These are phyloP conservation scores for Phytophthora colocasiae DNA, from an alignment of 352 stramenopile species.

Conservation along the genomic window DNA sequence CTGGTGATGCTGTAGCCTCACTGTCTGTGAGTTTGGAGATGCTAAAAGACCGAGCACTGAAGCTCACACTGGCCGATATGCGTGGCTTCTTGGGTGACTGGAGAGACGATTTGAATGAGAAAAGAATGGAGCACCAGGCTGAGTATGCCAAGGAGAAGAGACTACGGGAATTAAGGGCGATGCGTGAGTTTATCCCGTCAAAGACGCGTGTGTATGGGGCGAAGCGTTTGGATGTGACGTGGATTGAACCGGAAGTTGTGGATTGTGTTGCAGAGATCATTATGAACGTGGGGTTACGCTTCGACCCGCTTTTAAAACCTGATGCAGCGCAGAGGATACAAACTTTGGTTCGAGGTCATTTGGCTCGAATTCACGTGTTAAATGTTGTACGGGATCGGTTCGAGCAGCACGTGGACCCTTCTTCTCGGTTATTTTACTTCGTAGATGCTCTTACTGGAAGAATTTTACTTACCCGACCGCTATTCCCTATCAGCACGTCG, in stretches of 20 bases:
- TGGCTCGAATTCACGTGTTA: constrained; percentile 47
- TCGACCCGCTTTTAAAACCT: constrained; percentile 38
- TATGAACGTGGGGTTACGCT: constrained; percentile 27
- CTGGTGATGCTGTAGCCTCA: constrained; percentile 36
- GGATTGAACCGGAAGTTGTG: constrained; percentile 71
- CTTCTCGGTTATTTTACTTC: constrained; percentile 70
- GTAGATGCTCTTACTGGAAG: constrained; percentile 44
- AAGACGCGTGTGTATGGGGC: constrained; percentile 53
- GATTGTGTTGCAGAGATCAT: constrained; percentile 61
- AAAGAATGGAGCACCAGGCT: constrained; percentile 41
- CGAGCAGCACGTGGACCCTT: constrained; percentile 42
- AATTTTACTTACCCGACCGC: constrained; percentile 51
- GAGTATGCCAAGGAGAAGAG: constrained; percentile 28
- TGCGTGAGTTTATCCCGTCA: constrained; percentile 46
- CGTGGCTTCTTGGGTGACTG: constrained; percentile 56
- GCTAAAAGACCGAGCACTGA: constrained; percentile 55
- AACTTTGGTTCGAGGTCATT: constrained; percentile 49
- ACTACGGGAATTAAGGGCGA: constrained; percentile 8
- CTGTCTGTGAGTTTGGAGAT: constrained; percentile 60
- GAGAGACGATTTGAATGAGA: constrained; percentile 54
- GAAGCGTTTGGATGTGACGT: constrained; percentile 61
- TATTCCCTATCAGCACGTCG: constrained; percentile 47
- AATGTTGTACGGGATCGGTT: constrained; percentile 50
- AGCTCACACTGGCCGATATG: constrained; percentile 57
- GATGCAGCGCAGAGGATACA: constrained; percentile 72